Conservation (phyloP, 1,284 basidiomycete genomes). For the Tilletia setariae region DNA sequence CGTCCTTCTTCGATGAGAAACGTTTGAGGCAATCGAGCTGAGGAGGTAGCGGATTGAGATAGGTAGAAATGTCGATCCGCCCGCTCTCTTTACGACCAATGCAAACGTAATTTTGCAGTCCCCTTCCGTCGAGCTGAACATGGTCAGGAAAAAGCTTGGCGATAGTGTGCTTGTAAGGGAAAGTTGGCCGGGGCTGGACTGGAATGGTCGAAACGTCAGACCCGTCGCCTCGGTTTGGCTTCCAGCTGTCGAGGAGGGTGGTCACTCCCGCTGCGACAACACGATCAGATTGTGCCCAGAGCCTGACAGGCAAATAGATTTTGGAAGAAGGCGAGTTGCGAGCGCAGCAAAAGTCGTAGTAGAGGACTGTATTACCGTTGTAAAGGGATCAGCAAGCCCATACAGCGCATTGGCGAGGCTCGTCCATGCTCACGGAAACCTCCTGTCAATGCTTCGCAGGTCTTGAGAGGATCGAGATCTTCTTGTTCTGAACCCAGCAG, state of each 20-base stretch:
- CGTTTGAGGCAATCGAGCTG: background rate
- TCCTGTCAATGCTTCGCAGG: no score
- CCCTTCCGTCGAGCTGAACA: background rate
- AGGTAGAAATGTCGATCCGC: constrained; percentile 8
- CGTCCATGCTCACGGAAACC: no score
- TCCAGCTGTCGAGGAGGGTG: background rate
- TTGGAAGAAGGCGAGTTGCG: background rate
- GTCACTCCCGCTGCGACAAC: background rate
- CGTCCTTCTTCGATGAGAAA: background rate
- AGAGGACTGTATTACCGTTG: background rate
- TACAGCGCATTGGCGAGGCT: background rate
- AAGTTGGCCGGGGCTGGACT: background rate
- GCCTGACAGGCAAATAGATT: background rate
- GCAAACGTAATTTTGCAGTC: constrained; percentile 18
- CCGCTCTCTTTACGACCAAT: constrained; percentile 14
- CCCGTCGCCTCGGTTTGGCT: no score
- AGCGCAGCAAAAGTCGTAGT: constrained; percentile 1
- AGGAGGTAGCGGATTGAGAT: constrained; percentile 15
- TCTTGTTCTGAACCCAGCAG: background rate
- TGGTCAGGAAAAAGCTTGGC: background rate
- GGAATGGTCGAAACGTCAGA: no score
- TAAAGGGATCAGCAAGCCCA: background rate
- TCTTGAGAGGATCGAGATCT: background rate
- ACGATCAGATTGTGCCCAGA: background rate
- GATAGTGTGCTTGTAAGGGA: background rate